Evolutionary conservation across 768 basidiomycete species (phyloP).

Genomic region (Psilocybe tampanensis): DNA sequence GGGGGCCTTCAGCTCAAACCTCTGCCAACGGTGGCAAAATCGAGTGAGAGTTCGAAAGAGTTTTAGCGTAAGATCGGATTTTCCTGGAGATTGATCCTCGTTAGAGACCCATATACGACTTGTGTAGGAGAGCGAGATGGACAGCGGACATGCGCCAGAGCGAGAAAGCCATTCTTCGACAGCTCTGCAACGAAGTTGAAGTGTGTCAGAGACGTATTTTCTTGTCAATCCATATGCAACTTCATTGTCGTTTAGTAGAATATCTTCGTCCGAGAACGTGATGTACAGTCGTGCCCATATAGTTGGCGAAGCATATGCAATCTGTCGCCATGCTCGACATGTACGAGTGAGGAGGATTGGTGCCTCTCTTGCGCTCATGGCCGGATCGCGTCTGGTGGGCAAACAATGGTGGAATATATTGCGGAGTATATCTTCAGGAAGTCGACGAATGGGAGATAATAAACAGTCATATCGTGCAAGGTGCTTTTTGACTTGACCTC

Average conservation of each 20-base stretch:
- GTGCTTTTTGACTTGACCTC: too few relatives aligned
- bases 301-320: not conserved
- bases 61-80: not conserved
- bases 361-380: not conserved
- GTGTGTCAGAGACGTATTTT: not conserved
- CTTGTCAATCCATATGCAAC: not conserved
- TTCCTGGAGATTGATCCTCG: not conserved
- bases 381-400: not conserved
- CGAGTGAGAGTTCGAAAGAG: not conserved
- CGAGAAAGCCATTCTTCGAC: constrained; percentile 1
- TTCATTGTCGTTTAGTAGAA: not conserved
- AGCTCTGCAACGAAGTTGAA: not conserved
- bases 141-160: not conserved
- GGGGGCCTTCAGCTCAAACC: not conserved
- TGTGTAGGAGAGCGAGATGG: not conserved
- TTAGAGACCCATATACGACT: not conserved
- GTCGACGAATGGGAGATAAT: not conserved
- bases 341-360: constrained; percentile 1
- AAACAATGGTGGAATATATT: constrained; percentile 1
- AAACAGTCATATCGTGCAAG: too few relatives aligned
- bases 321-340: not conserved
- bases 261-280: not conserved
- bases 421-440: not conserved
- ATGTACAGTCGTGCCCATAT: not conserved
- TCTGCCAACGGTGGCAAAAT: not conserved